These are phyloP conservation scores for Rhizophagus prolifer DNA, from an alignment of 192 early-diverging fungal genomes.

Conservation along the genomic window DNA sequence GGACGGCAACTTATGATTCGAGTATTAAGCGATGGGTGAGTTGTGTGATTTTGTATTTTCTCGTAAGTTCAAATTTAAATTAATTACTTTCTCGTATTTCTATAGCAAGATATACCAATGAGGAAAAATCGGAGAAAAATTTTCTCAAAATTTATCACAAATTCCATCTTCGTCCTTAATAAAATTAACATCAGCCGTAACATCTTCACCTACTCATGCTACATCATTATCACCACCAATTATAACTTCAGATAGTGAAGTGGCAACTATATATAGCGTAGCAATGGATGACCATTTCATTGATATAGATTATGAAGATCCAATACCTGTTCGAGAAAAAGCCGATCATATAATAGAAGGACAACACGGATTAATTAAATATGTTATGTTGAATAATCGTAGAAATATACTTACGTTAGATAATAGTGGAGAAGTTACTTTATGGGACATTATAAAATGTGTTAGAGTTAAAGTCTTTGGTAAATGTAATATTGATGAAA, in stretches of 20 bases:
- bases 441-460: slow-evolving; percentile 91
- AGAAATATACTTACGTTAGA: slow-evolving; percentile 85
- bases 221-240: background rate
- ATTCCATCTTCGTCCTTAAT: slow-evolving; percentile 38
- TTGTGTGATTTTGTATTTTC: background rate
- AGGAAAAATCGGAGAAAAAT: background rate
- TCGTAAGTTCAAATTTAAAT: background rate
- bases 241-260: slow-evolving; percentile 32
- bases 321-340: slow-evolving; percentile 40
- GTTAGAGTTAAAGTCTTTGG: slow-evolving; percentile 57
- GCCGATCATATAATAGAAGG: slow-evolving; percentile 41
- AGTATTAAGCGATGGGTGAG: slow-evolving; percentile 83
- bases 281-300: slow-evolving; percentile 12
- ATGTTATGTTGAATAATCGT: slow-evolving; percentile 78
- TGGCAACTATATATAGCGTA: slow-evolving; percentile 40
- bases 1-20: slow-evolving; percentile 87
- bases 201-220: slow-evolving; percentile 20
- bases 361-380: slow-evolving; percentile 64
- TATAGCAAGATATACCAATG: slow-evolving; percentile 1
- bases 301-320: slow-evolving; percentile 24
- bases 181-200: slow-evolving; percentile 43
- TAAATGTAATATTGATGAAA: slow-evolving; percentile 52
- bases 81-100: background rate
- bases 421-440: slow-evolving; percentile 69
- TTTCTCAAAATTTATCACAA: background rate